Percentiles rank a stretch among this genome's conserved stretches.
phyloP scores from a whole-genome alignment of 257 asterid species.

The Nicotiana tabacum region DNA sequence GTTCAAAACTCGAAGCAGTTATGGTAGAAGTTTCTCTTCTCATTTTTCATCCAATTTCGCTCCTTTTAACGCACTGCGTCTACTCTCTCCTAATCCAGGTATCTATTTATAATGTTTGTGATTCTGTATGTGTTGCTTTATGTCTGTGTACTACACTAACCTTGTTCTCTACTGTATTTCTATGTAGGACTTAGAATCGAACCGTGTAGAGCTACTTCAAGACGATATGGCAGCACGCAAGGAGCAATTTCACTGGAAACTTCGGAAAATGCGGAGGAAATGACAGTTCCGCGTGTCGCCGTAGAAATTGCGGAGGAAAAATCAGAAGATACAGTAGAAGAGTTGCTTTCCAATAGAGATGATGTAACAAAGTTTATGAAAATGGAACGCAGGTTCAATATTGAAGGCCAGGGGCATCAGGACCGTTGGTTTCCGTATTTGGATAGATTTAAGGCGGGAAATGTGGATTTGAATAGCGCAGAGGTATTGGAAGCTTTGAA shows the following conservation, averaged over 20 bases:
- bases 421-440: slow-evolving; percentile 83
- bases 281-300: slow-evolving; percentile 9
- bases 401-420: slow-evolving; percentile 15
- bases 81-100: slow-evolving; percentile 32
- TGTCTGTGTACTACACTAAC: background rate
- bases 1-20: slow-evolving; percentile 25
- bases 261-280: slow-evolving; percentile 29
- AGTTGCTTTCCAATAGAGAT: slow-evolving; percentile 36
- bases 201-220: slow-evolving; percentile 29
- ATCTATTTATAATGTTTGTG: background rate
- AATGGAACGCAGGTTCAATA: slow-evolving; percentile 57
- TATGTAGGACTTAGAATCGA: slow-evolving; percentile 32
- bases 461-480: slow-evolving; percentile 40
- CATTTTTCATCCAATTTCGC: background rate
- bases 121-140: background rate
- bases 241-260: slow-evolving; percentile 39
- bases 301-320: slow-evolving; percentile 30
- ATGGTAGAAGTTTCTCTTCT: slow-evolving; percentile 13
- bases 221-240: slow-evolving; percentile 33
- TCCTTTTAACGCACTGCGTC: slow-evolving; percentile 22
- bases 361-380: slow-evolving; percentile 69
- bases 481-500: slow-evolving; percentile 72
- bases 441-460: slow-evolving; percentile 57
- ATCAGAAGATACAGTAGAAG: slow-evolving; percentile 42
- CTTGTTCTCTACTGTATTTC: background rate